Conservation (phyloP, 148 eudicot genomes). For the Drosera capensis region DNA sequence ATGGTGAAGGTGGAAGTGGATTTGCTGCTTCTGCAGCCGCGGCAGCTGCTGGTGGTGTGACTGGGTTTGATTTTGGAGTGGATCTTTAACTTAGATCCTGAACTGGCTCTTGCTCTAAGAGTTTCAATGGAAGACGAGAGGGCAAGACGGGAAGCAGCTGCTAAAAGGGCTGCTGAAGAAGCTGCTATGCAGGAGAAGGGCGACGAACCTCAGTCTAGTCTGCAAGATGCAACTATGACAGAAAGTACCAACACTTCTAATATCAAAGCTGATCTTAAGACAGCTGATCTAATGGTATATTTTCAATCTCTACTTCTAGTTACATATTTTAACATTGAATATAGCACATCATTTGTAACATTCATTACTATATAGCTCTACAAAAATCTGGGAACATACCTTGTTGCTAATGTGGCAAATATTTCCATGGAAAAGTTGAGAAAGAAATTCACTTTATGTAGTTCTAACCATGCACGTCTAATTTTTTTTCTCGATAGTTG, state of each 20-base stretch:
- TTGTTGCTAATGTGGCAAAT: too few species aligned
- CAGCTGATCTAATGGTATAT: conserved; percentile 42
- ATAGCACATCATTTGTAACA: not conserved
- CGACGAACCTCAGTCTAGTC: conserved; percentile 46
- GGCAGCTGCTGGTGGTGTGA: conserved; percentile 86
- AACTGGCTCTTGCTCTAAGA: conserved; percentile 93
- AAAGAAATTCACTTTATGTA: too few species aligned
- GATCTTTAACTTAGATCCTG: conserved; percentile 98
- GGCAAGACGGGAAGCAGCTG: conserved; percentile 98
- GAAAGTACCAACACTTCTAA: conserved; percentile 46
- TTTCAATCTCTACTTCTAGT: not conserved
- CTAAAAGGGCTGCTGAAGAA: conserved; percentile 93
- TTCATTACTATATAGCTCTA: too few species aligned
- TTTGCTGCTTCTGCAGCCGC: too few species aligned
- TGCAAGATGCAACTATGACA: conserved; percentile 74
- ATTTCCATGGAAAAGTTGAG: too few species aligned
- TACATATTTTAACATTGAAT: not conserved
- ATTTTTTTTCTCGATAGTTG: too few species aligned
- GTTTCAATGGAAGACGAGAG: conserved; percentile 99
- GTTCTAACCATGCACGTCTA: too few species aligned
- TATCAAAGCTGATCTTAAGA: conserved; percentile 48
- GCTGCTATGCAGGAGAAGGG: conserved; percentile 46
- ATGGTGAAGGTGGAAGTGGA: too few species aligned
- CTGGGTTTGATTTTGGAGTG: conserved; percentile 94
- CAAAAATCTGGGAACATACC: too few species aligned